These are phyloP conservation scores for Fragilariopsis cylindrus DNA, from an alignment of 108 stramenopile species.

Conservation along the genomic window DNA sequence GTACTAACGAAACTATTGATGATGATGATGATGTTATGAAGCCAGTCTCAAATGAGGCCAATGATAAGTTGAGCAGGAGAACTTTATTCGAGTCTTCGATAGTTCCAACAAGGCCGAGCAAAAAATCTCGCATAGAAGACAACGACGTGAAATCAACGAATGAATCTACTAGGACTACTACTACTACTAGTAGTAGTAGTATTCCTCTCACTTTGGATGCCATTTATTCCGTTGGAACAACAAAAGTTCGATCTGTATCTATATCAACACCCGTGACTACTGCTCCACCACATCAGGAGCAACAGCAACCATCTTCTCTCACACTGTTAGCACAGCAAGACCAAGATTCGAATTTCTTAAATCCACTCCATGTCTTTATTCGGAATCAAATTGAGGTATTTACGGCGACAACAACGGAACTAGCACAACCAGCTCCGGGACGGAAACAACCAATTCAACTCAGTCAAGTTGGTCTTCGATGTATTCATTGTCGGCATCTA, in stretches of 20 bases:
- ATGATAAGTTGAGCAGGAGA: too few relatives aligned
- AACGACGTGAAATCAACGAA: too few relatives aligned
- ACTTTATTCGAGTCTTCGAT: too few relatives aligned
- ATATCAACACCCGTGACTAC: not conserved
- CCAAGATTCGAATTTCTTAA: conserved; percentile 32
- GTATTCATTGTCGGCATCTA: conserved; percentile 55
- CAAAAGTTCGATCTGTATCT: not conserved
- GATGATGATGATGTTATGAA: too few relatives aligned
- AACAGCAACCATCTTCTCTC: not conserved
- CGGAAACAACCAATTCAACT: conserved; percentile 49
- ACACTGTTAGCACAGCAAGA: conserved; percentile 18
- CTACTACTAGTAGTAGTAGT: too few relatives aligned
- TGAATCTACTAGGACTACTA: too few relatives aligned
- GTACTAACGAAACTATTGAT: too few relatives aligned
- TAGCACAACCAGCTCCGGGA: conserved; percentile 55
- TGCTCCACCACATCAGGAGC: not conserved
- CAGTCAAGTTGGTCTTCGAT: conserved; percentile 61
- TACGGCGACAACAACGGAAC: conserved; percentile 42
- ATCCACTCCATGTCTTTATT: conserved; percentile 54
- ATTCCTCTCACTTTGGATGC: too few relatives aligned
- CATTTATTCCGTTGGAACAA: too few relatives aligned
- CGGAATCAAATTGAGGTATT: conserved; percentile 65
- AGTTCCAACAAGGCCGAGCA: too few relatives aligned
- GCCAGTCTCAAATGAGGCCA: too few relatives aligned
- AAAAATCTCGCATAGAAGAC: too few relatives aligned